phyloP scores from a whole-genome alignment of 495 filamentous ascomycete species.

The Penicillium egyptiacum region DNA sequence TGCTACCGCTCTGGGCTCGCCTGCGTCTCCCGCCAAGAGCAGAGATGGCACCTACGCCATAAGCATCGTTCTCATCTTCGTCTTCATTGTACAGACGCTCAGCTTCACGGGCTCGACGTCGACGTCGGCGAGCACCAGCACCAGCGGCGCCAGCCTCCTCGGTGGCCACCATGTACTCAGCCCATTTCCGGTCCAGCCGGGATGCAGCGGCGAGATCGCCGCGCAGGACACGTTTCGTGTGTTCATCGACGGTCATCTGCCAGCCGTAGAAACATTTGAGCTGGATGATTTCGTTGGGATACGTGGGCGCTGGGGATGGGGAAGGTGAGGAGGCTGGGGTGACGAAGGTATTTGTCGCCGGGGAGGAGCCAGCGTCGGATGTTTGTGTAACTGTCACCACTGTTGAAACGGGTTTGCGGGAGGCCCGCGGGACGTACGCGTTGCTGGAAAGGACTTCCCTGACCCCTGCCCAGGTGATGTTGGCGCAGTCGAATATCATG shows the following conservation, averaged over 20 bases:
- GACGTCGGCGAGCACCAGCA: constrained; percentile 61
- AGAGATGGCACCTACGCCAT: constrained; percentile 27
- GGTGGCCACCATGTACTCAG: constrained; percentile 86
- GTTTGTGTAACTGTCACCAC: constrained; percentile 33
- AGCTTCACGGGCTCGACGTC: constrained; percentile 76
- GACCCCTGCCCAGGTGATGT: constrained; percentile 90
- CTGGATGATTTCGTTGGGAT: constrained; percentile 71
- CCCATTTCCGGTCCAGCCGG: constrained; percentile 86
- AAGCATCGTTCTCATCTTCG: constrained; percentile 62
- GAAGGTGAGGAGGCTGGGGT: constrained; percentile 37
- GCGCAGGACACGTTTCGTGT: constrained; percentile 76
- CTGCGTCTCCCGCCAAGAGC: constrained; percentile 40
- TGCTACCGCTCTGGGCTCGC: constrained; percentile 55
- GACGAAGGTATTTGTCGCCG: constrained; percentile 30
- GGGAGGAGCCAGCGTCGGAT: constrained; percentile 30
- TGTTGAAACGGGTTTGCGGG: constrained; percentile 29
- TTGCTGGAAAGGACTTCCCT: constrained; percentile 85
- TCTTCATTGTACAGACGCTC: constrained; percentile 68
- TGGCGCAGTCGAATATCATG: constrained; percentile 87
- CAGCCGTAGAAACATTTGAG: constrained; percentile 94
- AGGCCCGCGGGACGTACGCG: constrained; percentile 55
- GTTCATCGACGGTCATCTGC: constrained; percentile 92
- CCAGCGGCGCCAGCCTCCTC: constrained; percentile 79
- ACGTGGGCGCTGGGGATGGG: constrained; percentile 40
- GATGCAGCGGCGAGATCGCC: constrained; percentile 70